Percentiles rank a stretch among this genome's conserved stretches.
These are phyloP conservation scores for Boeremia exigua DNA, from an alignment of 2,329 filamentous ascomycete genomes.

Conservation along the genomic window DNA sequence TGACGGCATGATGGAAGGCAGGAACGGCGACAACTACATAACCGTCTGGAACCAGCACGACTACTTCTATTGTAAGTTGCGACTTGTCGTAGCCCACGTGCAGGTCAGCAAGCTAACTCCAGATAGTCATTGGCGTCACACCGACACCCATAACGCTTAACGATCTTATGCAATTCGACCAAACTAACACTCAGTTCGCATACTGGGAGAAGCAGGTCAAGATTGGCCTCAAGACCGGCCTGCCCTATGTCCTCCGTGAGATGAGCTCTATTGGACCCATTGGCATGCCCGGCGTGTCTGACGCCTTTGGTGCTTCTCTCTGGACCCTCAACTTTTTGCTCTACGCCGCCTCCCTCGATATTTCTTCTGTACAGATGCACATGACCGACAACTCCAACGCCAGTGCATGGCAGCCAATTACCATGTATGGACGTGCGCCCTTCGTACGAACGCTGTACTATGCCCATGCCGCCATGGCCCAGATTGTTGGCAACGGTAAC, in stretches of 20 bases:
- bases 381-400: conserved; percentile 62
- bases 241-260: conserved; percentile 59
- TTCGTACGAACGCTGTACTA: conserved; percentile 60
- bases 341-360: conserved; percentile 56
- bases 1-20: conserved; percentile 48
- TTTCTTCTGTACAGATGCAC: conserved; percentile 59
- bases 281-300: conserved; percentile 54
- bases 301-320: conserved; percentile 58
- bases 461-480: conserved; percentile 58
- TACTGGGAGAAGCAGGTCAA: conserved; percentile 55
- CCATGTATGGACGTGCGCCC: conserved; percentile 48
- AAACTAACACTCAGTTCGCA: conserved; percentile 56
- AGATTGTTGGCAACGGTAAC: conserved; percentile 56
- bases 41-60: conserved; percentile 61
- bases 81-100: neutral
- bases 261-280: conserved; percentile 60
- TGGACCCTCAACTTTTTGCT: conserved; percentile 62
- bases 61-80: conserved; percentile 56
- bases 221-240: conserved; percentile 50
- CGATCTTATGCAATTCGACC: conserved; percentile 54
- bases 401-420: conserved; percentile 57
- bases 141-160: conserved; percentile 52
- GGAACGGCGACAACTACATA: conserved; percentile 49
- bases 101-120: conserved; percentile 19
- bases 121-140: conserved; percentile 54